Conservation (phyloP, 2,329 filamentous ascomycete genomes). For the Trichophyton verrucosum region DNA sequence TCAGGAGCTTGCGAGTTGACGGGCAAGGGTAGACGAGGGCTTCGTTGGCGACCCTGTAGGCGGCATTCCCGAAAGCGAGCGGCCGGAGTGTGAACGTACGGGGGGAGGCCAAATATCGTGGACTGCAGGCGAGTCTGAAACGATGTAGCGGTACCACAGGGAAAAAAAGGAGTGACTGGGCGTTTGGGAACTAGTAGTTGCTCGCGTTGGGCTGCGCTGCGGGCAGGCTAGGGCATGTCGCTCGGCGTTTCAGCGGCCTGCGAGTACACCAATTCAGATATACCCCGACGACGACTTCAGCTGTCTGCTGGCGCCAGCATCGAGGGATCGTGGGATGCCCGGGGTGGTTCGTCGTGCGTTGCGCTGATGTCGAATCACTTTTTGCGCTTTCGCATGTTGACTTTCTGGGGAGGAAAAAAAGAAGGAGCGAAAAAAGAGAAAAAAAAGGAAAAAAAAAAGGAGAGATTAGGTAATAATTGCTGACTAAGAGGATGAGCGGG, state of each 20-base stretch:
- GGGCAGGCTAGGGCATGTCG: neutral
- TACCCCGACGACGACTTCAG: neutral
- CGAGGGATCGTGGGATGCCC: no score
- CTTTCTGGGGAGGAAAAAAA: neutral
- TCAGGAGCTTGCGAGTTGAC: neutral
- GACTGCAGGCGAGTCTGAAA: neutral
- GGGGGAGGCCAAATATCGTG: neutral
- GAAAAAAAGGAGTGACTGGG: neutral
- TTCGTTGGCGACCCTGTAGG: neutral
- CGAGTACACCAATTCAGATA: neutral
- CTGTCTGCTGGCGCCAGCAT: no score
- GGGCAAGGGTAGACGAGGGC: neutral
- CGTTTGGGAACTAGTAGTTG: neutral
- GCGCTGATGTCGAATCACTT: neutral
- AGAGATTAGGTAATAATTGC: neutral
- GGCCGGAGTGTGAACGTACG: no score
- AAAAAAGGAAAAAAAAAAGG: neutral
- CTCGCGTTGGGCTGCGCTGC: neutral
- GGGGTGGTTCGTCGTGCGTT: no score
- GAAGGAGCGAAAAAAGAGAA: neutral
- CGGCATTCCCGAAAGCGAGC: neutral
- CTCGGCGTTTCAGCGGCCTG: neutral
- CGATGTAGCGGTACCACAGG: neutral
- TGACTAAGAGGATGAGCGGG: no score
- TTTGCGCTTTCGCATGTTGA: neutral